These are phyloP conservation scores for Wickerhamia fluorescens DNA, from an alignment of 805 yeast species.

Conservation along the genomic window DNA sequence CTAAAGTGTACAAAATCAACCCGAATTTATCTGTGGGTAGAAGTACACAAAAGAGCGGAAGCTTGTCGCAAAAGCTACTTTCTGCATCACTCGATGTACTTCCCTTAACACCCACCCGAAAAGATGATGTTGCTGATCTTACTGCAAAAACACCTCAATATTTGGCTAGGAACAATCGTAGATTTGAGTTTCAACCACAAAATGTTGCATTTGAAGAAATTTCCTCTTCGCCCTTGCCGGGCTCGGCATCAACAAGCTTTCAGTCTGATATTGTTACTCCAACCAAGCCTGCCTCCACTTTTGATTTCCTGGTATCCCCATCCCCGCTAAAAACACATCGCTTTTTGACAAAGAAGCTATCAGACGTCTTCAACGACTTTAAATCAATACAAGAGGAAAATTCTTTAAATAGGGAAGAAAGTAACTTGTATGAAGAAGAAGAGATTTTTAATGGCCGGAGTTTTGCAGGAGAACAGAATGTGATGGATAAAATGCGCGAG, in stretches of 20 bases:
- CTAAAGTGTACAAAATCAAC: constrained; percentile 11
- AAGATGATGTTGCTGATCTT: background rate
- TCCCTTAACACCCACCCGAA: too few species aligned
- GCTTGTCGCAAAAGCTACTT: constrained; percentile 5
- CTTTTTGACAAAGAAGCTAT: constrained; percentile 24
- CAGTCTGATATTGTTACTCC: constrained; percentile 2
- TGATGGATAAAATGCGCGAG: background rate
- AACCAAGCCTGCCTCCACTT: constrained; percentile 5
- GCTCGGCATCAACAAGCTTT: background rate
- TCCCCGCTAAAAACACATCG: constrained; percentile 37
- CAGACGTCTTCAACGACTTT: constrained; percentile 43
- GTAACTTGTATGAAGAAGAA: constrained; percentile 5
- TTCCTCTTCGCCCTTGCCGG: constrained; percentile 5
- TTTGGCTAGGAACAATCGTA: constrained; percentile 12
- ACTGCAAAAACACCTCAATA: constrained; percentile 18
- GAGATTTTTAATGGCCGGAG: background rate
- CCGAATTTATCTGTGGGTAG: background rate
- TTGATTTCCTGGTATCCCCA: constrained; percentile 36
- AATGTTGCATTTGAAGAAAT: constrained; percentile 1
- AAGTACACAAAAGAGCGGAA: background rate
- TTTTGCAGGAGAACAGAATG: background rate
- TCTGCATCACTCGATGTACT: too few species aligned
- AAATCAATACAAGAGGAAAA: constrained; percentile 22
- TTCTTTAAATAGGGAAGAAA: constrained; percentile 4
- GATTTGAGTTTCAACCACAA: constrained; percentile 10